Conservation (phyloP, 208 protist species). For the Trypanosoma grayi region DNA sequence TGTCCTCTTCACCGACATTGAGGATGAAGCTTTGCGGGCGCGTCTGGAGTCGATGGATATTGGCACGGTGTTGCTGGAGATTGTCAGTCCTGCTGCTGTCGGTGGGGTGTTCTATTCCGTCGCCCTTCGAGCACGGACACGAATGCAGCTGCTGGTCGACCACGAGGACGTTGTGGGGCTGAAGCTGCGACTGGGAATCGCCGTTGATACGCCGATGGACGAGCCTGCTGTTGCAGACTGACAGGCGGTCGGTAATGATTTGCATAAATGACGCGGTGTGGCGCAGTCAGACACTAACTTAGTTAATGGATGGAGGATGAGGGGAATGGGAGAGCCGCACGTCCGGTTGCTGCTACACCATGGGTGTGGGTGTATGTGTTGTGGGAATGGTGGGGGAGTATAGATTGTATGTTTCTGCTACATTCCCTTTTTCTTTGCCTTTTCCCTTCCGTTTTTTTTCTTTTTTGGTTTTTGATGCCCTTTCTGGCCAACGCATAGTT, state of each 20-base stretch:
- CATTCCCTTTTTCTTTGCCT: too few species aligned
- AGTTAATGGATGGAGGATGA: too few species aligned
- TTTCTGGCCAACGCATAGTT: too few species aligned
- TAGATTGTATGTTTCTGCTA: too few species aligned
- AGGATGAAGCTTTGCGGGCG: slow-evolving; percentile 39
- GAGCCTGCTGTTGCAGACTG: background rate
- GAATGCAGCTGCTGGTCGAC: slow-evolving; percentile 73
- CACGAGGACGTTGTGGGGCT: slow-evolving; percentile 84
- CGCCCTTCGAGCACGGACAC: slow-evolving; percentile 60
- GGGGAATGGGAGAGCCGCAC: too few species aligned
- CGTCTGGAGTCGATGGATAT: slow-evolving; percentile 46
- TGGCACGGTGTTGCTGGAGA: slow-evolving; percentile 57
- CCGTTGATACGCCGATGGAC: slow-evolving; percentile 2
- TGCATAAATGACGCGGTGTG: too few species aligned
- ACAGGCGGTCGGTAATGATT: too few species aligned
- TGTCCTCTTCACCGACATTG: slow-evolving; percentile 46
- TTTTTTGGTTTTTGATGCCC: background rate
- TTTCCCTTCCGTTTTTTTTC: too few species aligned
- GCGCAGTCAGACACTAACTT: too few species aligned
- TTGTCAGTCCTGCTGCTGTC: slow-evolving; percentile 34
- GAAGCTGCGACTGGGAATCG: slow-evolving; percentile 62
- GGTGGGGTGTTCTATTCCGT: slow-evolving; percentile 56
- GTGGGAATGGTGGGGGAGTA: too few species aligned
- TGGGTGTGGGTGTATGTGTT: too few species aligned
- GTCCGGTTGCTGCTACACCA: too few species aligned